Percentiles rank a stretch among this genome's conserved stretches.
These are phyloP conservation scores for Hypoxylon subgilvum DNA, from an alignment of 495 filamentous ascomycete species.

Conservation along the genomic window DNA sequence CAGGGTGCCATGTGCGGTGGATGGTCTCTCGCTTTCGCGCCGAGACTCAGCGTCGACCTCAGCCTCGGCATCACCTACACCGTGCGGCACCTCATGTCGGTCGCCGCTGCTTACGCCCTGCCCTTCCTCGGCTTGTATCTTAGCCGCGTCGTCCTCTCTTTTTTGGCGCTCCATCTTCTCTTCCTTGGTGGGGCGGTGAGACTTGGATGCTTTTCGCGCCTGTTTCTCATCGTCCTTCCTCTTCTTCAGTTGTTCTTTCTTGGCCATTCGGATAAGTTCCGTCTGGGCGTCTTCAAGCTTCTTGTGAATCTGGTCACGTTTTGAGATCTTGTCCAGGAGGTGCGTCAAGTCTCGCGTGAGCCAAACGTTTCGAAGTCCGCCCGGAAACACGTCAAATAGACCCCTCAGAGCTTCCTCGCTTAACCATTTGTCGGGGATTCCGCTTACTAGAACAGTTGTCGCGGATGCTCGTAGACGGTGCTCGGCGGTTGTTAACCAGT, in stretches of 20 bases:
- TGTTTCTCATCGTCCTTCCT: constrained; percentile 68
- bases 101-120: constrained; percentile 81
- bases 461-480: constrained; percentile 94
- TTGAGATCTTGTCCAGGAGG: constrained; percentile 83
- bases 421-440: constrained; percentile 89
- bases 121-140: constrained; percentile 65
- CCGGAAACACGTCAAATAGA: constrained; percentile 96
- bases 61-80: constrained; percentile 66
- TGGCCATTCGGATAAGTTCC: constrained; percentile 76
- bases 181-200: constrained; percentile 55
- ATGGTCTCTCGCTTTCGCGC: constrained; percentile 26
- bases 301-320: constrained; percentile 71
- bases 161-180: constrained; percentile 55
- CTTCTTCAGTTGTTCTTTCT: constrained; percentile 75
- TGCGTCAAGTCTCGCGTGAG: constrained; percentile 91
- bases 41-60: constrained; percentile 8
- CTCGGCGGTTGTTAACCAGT: constrained; percentile 93
- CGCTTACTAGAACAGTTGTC: constrained; percentile 90
- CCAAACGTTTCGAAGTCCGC: constrained; percentile 95
- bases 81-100: constrained; percentile 79
- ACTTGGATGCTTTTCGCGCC: constrained; percentile 55
- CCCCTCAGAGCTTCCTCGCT: constrained; percentile 76
- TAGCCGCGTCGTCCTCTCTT: constrained; percentile 62
- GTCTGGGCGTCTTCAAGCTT: constrained; percentile 84
- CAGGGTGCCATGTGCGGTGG: constrained; percentile 35